phyloP scores from a whole-genome alignment of 176 grass and related monocot species.

The Cocos nucifera region DNA sequence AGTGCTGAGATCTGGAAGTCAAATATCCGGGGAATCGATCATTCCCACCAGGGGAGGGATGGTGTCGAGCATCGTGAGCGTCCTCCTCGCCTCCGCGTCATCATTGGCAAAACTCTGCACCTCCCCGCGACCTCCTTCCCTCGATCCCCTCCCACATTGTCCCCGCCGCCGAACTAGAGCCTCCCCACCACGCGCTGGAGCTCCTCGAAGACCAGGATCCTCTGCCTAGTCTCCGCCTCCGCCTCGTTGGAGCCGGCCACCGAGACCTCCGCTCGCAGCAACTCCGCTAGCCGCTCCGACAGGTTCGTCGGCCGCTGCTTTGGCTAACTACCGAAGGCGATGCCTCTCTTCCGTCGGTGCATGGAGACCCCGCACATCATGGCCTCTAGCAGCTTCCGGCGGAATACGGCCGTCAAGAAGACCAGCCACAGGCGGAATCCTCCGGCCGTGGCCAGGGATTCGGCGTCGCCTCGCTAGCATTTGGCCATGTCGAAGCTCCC shows the following conservation, averaged over 20 bases:
- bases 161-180: background rate
- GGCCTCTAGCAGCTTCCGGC: too few species aligned
- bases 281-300: too few species aligned
- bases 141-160: background rate
- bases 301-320: too few species aligned
- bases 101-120: slow-evolving; percentile 3
- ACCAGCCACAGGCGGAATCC: too few species aligned
- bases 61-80: background rate
- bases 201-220: background rate
- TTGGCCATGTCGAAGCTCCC: background rate
- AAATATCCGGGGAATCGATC: slow-evolving; percentile 28
- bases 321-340: too few species aligned
- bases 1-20: slow-evolving; percentile 39
- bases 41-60: slow-evolving; percentile 30
- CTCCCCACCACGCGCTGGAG: background rate
- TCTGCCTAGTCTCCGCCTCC: too few species aligned
- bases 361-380: too few species aligned
- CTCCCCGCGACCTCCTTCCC: background rate
- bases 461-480: background rate
- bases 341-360: too few species aligned
- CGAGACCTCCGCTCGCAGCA: too few species aligned
- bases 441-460: too few species aligned
- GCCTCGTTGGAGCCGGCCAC: too few species aligned
- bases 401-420: too few species aligned
- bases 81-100: slow-evolving; percentile 1